A percentile compares a stretch with the other conserved stretches of the same genome.
Conservation (phyloP, 2,329 filamentous ascomycete genomes). For the Cryphonectria radicalis region DNA sequence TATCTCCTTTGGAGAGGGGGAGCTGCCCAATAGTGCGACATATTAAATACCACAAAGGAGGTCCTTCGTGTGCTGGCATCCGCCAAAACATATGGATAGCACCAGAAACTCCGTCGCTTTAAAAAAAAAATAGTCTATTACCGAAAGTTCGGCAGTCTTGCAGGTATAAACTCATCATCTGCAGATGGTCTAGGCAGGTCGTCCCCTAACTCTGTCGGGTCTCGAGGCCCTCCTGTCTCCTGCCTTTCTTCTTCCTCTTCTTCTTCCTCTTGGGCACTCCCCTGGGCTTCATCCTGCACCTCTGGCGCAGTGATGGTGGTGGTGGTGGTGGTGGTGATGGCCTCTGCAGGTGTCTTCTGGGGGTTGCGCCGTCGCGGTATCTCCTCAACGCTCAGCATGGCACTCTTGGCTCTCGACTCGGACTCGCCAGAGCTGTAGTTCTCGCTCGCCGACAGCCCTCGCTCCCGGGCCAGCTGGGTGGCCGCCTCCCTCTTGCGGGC, state of each 20-base stretch:
- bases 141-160: constrained; percentile 60
- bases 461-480: constrained; percentile 52
- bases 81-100: neutral
- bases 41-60: neutral
- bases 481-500: constrained; percentile 58
- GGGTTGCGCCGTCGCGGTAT: constrained; percentile 32
- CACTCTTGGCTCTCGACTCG: constrained; percentile 39
- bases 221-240: neutral
- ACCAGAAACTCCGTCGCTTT: neutral
- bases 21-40: neutral
- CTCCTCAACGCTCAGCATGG: constrained; percentile 37
- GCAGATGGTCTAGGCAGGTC: neutral
- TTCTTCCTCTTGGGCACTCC: neutral
- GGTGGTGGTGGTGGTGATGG: neutral
- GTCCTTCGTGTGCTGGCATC: neutral
- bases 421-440: constrained; percentile 43
- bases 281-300: neutral
- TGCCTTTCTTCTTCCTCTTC: neutral
- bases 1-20: neutral
- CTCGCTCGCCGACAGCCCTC: constrained; percentile 46
- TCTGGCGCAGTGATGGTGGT: neutral
- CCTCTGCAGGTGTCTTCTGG: constrained; percentile 25
- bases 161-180: constrained; percentile 55
- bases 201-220: constrained; percentile 16
- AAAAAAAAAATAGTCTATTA: constrained; percentile 33